Conservation (phyloP, 2,329 filamentous ascomycete species). For the Botryotinia globosa region DNA sequence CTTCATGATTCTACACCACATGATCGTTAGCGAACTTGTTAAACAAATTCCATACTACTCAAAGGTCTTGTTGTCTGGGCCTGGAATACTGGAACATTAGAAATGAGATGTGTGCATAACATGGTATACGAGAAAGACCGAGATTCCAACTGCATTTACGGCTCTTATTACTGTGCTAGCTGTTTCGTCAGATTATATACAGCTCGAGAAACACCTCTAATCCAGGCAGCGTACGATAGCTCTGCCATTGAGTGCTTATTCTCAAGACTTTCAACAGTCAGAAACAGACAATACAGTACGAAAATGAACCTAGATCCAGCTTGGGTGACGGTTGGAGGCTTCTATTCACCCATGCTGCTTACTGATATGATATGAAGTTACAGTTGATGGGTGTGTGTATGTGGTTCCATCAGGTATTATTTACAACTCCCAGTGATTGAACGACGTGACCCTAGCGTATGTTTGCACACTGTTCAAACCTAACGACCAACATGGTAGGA, state of each 20-base stretch:
- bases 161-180: too few relatives aligned
- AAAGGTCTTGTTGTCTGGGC: neutral
- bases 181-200: too few relatives aligned
- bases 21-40: neutral
- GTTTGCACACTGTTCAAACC: neutral
- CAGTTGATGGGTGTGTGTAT: too few relatives aligned
- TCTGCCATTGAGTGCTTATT: neutral
- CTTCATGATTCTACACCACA: neutral
- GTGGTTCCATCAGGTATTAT: neutral
- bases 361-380: too few relatives aligned
- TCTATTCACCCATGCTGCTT: too few relatives aligned
- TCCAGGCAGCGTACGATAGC: too few relatives aligned
- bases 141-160: neutral
- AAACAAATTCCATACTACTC: neutral
- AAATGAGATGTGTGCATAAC: neutral
- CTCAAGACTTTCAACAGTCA: too few relatives aligned
- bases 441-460: neutral
- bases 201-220: neutral
- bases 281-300: neutral
- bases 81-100: neutral
- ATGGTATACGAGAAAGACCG: neutral
- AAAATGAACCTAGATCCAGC: too few relatives aligned
- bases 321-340: neutral
- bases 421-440: neutral
- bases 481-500: neutral